Percentiles rank a stretch among this genome's conserved stretches.
These are phyloP conservation scores for Spatholobus suberectus DNA, from an alignment of 306 rosid genomes.

Conservation along the genomic window DNA sequence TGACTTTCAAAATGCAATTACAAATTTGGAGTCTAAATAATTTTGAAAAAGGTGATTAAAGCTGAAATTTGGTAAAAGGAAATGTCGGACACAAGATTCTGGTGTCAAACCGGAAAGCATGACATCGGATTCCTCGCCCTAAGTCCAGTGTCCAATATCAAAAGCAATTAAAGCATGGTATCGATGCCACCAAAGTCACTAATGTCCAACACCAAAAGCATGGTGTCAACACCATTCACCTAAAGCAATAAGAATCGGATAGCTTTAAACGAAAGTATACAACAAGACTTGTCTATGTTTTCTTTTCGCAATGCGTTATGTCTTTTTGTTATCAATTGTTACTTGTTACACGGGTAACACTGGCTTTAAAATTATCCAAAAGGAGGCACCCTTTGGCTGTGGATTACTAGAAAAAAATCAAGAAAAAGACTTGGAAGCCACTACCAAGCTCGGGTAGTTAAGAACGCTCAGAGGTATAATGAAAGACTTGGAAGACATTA, in stretches of 20 bases:
- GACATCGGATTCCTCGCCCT: neutral
- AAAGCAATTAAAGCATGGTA: neutral
- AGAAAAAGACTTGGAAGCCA: neutral
- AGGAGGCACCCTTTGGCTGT: neutral
- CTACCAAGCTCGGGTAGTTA: too few species aligned
- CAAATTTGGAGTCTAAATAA: neutral
- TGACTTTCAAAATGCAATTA: neutral
- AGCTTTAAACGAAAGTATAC: neutral
- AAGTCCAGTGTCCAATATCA: neutral
- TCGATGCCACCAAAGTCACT: neutral
- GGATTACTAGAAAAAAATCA: neutral
- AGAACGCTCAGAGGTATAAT: too few species aligned
- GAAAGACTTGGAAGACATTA: too few species aligned
- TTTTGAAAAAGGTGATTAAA: neutral
- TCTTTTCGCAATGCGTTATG: neutral
- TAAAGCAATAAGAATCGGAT: neutral
- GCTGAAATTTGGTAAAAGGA: neutral
- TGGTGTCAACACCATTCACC: neutral
- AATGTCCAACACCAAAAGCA: slow-evolving; percentile 11
- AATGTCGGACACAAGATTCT: neutral
- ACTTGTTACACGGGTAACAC: neutral
- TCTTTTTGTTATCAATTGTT: neutral
- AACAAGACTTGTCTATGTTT: neutral
- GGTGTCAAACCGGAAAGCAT: slow-evolving; percentile 10
- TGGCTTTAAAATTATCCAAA: neutral